phyloP scores from a whole-genome alignment of 805 yeast genomes.

The Lipomyces lipofer region DNA sequence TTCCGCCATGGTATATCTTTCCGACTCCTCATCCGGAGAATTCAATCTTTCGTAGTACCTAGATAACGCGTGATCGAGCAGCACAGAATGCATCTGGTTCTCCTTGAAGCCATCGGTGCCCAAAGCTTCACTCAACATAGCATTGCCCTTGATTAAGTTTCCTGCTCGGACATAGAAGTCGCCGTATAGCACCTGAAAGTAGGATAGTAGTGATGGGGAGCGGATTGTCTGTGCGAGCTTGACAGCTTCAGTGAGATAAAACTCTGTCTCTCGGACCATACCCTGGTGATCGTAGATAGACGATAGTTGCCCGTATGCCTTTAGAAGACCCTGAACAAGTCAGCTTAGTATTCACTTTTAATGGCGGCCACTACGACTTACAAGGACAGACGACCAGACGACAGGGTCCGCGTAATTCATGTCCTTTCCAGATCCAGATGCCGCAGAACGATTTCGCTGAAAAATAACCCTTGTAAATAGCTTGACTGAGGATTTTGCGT shows the following conservation, averaged over 20 bases:
- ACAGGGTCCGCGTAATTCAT: neutral
- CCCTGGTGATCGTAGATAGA: constrained; percentile 40
- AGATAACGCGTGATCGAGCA: neutral
- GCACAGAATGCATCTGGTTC: neutral
- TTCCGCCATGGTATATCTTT: constrained; percentile 4
- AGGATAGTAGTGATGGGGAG: constrained; percentile 26
- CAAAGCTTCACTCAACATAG: neutral
- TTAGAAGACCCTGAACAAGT: constrained; percentile 31
- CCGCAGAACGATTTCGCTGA: neutral
- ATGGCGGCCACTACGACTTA: neutral
- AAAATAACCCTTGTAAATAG: neutral
- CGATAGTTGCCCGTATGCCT: constrained; percentile 31
- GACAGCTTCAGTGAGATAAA: constrained; percentile 40
- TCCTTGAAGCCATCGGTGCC: neutral
- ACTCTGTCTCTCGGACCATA: constrained; percentile 43
- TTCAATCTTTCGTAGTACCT: neutral
- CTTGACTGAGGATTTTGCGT: constrained; percentile 18
- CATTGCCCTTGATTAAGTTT: constrained; percentile 13
- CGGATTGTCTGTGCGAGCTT: constrained; percentile 34
- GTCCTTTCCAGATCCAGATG: neutral
- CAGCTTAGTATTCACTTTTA: constrained; percentile 5
- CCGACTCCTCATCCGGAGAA: constrained; percentile 1
- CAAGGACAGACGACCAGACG: neutral
- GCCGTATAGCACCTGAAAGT: constrained; percentile 16
- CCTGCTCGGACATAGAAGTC: constrained; percentile 27